phyloP scores from a whole-genome alignment of 2,329 filamentous ascomycete genomes.

The Emericellopsis atlantica region DNA sequence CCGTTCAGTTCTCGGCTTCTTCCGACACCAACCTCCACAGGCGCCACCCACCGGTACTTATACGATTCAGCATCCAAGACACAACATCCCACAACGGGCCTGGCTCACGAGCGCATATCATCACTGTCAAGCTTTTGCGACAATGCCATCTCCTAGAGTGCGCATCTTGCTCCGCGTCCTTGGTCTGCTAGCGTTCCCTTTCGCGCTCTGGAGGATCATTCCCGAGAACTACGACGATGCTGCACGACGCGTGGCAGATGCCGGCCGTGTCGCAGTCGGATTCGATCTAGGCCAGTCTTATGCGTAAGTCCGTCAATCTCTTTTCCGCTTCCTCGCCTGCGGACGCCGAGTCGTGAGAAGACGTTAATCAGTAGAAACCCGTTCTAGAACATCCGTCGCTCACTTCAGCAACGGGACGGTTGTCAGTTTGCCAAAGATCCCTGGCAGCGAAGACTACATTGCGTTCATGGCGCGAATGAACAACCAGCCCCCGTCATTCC shows the following conservation, averaged over 20 bases:
- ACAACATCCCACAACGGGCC: no score
- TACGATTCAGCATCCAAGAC: no score
- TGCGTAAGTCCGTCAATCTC: not conserved
- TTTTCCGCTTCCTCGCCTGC: no score
- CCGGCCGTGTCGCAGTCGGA: not conserved
- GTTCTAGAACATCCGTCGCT: conserved; percentile 1
- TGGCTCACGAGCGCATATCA: no score
- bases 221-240: not conserved
- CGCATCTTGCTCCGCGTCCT: conserved; percentile 9
- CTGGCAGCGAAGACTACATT: not conserved
- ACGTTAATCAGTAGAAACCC: not conserved
- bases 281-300: conserved; percentile 1
- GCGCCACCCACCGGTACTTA: no score
- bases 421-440: not conserved
- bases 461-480: not conserved
- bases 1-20: no score
- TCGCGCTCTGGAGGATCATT: not conserved
- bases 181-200: not conserved
- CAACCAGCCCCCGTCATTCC: not conserved
- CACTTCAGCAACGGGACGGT: not conserved
- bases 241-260: no score
- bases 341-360: no score
- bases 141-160: no score
- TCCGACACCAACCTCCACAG: no score
- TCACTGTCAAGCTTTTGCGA: no score